phyloP scores from a whole-genome alignment of 108 stramenopile species.

The Nannochloropsis gaditana region DNA sequence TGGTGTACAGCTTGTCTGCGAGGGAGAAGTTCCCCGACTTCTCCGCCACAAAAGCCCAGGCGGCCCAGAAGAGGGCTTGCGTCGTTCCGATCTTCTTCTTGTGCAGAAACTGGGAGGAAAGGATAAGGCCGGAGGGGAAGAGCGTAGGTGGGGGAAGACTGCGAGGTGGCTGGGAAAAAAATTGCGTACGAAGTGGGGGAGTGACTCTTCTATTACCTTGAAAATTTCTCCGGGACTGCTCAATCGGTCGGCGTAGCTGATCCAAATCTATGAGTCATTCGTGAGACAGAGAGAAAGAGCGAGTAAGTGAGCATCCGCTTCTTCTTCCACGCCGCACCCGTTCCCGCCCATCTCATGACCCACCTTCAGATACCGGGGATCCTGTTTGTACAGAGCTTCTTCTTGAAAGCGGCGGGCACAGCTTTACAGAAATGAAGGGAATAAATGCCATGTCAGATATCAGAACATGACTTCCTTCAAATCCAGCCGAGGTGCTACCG shows the following conservation, averaged over 20 bases:
- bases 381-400: not conserved
- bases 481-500: not conserved
- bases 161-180: not conserved
- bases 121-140: not conserved
- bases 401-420: slow-evolving; percentile 17
- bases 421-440: not conserved
- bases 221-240: not conserved
- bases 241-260: slow-evolving; percentile 9
- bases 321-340: not conserved
- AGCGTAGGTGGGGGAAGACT: not conserved
- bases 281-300: not conserved
- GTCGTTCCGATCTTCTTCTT: slow-evolving; percentile 19
- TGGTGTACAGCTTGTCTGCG: slow-evolving; percentile 18
- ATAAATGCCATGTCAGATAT: too few relatives aligned
- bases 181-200: not conserved
- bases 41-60: slow-evolving; percentile 18
- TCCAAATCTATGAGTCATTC: not conserved
- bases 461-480: not conserved
- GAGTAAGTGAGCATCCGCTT: not conserved
- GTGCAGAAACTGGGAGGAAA: not conserved
- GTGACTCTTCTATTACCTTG: not conserved
- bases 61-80: not conserved
- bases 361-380: slow-evolving; percentile 15
- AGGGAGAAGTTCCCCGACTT: slow-evolving; percentile 19
- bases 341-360: not conserved